Conservation (phyloP, 2,329 filamentous ascomycete genomes). For the Daldinia sp. region DNA sequence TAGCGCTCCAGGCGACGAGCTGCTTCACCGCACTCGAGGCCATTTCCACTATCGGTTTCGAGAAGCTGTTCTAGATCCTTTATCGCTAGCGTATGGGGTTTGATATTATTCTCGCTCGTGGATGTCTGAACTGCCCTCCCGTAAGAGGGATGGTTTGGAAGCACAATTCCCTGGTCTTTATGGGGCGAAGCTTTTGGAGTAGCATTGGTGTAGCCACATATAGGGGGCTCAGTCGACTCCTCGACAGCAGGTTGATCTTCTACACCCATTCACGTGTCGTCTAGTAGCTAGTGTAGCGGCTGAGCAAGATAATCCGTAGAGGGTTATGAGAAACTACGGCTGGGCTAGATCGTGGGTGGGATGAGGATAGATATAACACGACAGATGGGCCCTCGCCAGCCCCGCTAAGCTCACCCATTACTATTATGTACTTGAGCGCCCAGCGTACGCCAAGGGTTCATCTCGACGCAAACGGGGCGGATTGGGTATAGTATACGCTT, state of each 20-base stretch:
- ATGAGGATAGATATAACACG: slow-evolving; percentile 31
- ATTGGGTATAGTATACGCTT: slow-evolving; percentile 24
- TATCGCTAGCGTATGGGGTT: slow-evolving; percentile 45
- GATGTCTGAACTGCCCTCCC: slow-evolving; percentile 27
- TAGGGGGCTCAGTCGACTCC: slow-evolving; percentile 49
- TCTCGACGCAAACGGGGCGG: slow-evolving; percentile 26
- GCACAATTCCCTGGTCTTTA: slow-evolving; percentile 24
- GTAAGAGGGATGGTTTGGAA: neutral
- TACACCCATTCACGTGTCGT: slow-evolving; percentile 47
- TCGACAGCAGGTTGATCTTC: slow-evolving; percentile 45
- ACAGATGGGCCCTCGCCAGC: slow-evolving; percentile 26
- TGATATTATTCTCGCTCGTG: slow-evolving; percentile 15
- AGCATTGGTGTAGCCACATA: slow-evolving; percentile 44
- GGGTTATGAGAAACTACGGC: slow-evolving; percentile 33
- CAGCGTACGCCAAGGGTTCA: slow-evolving; percentile 28
- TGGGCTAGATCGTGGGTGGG: slow-evolving; percentile 22
- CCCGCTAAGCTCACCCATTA: slow-evolving; percentile 22
- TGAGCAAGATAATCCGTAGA: slow-evolving; percentile 26
- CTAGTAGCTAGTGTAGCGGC: slow-evolving; percentile 23
- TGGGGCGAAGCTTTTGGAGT: slow-evolving; percentile 28
- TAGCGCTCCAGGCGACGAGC: slow-evolving; percentile 69
- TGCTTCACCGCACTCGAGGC: slow-evolving; percentile 69
- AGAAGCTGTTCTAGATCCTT: slow-evolving; percentile 48
- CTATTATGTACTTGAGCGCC: slow-evolving; percentile 17
- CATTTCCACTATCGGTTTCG: slow-evolving; percentile 60